Evolutionary conservation across 1,139 yeast genomes (phyloP), one percentile per base, ranked within the genome.

Genomic region (Scheffersomyces quercinus): DNA sequence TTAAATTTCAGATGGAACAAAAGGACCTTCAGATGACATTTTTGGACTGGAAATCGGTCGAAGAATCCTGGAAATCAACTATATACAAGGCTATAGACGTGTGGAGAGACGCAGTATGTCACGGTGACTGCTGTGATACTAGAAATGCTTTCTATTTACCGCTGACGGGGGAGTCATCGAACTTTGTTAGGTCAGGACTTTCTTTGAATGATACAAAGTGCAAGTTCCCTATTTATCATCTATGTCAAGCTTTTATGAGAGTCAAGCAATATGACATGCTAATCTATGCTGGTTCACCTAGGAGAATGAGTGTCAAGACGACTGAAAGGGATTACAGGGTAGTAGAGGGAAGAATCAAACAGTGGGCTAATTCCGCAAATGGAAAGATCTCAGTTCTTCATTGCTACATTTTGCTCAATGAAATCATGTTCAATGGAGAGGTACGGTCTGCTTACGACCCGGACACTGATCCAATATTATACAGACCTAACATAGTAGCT

Each of bases 231-330:
- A 73, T 80, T 31, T 83, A 81, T 59, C 90, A 85, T 53, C 68
- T 85, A 62, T 82, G 88, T 0, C 90, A 85, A 57, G 78, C 87
- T 16, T 77, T 82, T 28, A 77, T 86, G 58, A 70, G 68, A 48
- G 73, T 85, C 30, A 81, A 85, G 43, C 88, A 85, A 49, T 82
- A 85, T 59, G 95, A 88, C 59, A 77, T 85, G 45, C 85, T 85
- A 44, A 82, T 85, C 7, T 83, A 73, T 58, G 83, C 89, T 7
- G 96, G 96, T 2, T 85, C 88, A 2, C 90, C 91, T 1, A 79
- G 85, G 60, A 75, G 88, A 53, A 83, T 85, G 81, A 86, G 85
- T 58, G 91, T 85, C 30, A 74, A 73, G 40, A 84, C 88, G 3
- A 74, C 78, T 12, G 63, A 68, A 15, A 67, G 70, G 41, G 90